Percentiles rank a stretch among this genome's conserved stretches.
phyloP scores from a whole-genome alignment of 2,329 filamentous ascomycete species.

The Neofusicoccum cordaticola region DNA sequence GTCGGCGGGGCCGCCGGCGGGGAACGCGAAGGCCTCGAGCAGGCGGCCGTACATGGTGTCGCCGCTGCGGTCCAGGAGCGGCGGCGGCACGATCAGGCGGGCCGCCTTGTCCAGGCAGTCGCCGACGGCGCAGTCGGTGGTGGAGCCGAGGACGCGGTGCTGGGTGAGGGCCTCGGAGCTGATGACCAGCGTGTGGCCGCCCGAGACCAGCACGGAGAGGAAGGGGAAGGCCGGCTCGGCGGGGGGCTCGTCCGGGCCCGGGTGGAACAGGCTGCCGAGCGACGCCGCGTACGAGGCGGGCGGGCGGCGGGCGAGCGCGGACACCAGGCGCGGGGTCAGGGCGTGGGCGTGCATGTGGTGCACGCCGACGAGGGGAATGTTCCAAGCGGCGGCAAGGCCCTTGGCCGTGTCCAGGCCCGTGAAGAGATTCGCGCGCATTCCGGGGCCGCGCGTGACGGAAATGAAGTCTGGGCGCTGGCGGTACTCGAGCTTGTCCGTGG shows the following conservation, averaged over 20 bases:
- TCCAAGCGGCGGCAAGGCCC: constrained; percentile 79
- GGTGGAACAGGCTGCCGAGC: background rate
- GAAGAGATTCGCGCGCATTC: constrained; percentile 76
- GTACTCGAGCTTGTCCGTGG: background rate
- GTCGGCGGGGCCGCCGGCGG: constrained; percentile 41
- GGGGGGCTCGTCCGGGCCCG: background rate
- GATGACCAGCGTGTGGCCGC: constrained; percentile 86
- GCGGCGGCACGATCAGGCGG: constrained; percentile 67
- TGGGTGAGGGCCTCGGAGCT: constrained; percentile 65
- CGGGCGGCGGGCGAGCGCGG: constrained; percentile 40
- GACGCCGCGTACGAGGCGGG: background rate
- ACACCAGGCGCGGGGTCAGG: constrained; percentile 75
- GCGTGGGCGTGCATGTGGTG: constrained; percentile 94
- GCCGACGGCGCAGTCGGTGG: constrained; percentile 81
- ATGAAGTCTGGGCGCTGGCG: constrained; percentile 69
- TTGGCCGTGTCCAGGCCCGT: constrained; percentile 83
- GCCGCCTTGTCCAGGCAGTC: constrained; percentile 87
- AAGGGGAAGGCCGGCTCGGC: constrained; percentile 70
- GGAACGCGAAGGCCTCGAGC: constrained; percentile 78
- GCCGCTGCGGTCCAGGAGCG: constrained; percentile 52
- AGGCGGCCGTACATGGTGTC: constrained; percentile 77
- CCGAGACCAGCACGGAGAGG: constrained; percentile 82
- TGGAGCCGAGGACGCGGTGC: constrained; percentile 71
- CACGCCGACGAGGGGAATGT: constrained; percentile 76
- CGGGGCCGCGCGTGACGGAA: constrained; percentile 85